A percentile compares a stretch with the other conserved stretches of the same genome.
Evolutionary conservation across 228 moss, liverwort and hornwort species (phyloP).

Genomic region (Sphagnum magellanicum): DNA sequence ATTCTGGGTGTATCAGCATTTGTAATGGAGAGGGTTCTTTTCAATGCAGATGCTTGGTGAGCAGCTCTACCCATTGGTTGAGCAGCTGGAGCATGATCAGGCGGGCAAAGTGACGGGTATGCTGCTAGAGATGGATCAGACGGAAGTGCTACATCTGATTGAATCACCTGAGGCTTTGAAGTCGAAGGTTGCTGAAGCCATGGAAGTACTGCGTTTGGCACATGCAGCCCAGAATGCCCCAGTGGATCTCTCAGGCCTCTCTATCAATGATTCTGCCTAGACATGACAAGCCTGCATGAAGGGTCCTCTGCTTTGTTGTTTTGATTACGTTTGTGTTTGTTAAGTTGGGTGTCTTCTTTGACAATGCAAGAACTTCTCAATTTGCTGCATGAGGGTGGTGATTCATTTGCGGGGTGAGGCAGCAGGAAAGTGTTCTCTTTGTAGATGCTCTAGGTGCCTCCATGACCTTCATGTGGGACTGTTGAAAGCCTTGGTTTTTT

Average conservation of each 20-base stretch:
- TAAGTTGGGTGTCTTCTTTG: too few relatives aligned
- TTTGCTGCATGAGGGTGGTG: too few relatives aligned
- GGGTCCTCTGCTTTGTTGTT: too few relatives aligned
- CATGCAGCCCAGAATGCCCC: conserved; percentile 52
- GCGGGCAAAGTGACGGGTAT: conserved; percentile 91
- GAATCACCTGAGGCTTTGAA: conserved; percentile 83
- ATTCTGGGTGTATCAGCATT: too few relatives aligned
- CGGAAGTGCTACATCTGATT: conserved; percentile 86
- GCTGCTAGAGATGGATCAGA: conserved; percentile 94
- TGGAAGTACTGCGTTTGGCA: conserved; percentile 88
- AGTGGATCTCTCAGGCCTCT: conserved; percentile 50
- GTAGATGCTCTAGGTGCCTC: too few relatives aligned
- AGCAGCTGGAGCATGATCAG: conserved; percentile 73
- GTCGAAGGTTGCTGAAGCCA: conserved; percentile 85
- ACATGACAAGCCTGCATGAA: neutral
- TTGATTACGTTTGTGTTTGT: too few relatives aligned
- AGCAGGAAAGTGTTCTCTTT: too few relatives aligned
- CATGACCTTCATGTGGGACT: too few relatives aligned
- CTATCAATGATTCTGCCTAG: conserved; percentile 41
- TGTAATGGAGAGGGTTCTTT: neutral
- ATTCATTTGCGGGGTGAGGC: too few relatives aligned
- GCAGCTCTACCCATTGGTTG: conserved; percentile 80
- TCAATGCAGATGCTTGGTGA: conserved; percentile 80
- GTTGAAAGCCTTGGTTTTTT: too few relatives aligned
- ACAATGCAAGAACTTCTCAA: too few relatives aligned